These are phyloP conservation scores for Xylaria hypoxylon DNA, from an alignment of 2,329 filamentous ascomycete species.

Conservation along the genomic window DNA sequence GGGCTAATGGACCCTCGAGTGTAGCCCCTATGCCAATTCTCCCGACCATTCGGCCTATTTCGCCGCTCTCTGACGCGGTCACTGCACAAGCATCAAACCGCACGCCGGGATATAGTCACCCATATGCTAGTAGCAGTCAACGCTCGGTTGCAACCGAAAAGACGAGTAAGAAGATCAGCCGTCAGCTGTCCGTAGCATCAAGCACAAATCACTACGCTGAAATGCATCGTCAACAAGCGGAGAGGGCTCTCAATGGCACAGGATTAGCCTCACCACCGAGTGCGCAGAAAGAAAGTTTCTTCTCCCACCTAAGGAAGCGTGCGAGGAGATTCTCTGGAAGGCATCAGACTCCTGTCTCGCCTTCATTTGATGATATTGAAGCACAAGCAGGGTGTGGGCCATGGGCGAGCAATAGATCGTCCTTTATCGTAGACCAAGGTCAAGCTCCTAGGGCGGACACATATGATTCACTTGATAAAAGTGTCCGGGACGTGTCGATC, in stretches of 20 bases:
- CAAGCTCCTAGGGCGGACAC: conserved; percentile 64
- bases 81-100: conserved; percentile 86
- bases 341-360: conserved; percentile 83
- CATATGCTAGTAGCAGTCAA: conserved; percentile 57
- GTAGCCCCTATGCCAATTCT: conserved; percentile 94
- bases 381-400: conserved; percentile 92
- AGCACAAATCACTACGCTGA: conserved; percentile 94
- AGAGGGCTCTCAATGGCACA: conserved; percentile 87
- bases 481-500: conserved; percentile 66
- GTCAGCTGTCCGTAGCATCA: conserved; percentile 92
- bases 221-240: conserved; percentile 88
- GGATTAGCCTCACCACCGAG: conserved; percentile 80
- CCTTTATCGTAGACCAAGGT: conserved; percentile 77
- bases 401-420: conserved; percentile 88
- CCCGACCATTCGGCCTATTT: conserved; percentile 93
- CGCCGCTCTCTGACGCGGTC: conserved; percentile 93
- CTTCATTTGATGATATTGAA: conserved; percentile 86
- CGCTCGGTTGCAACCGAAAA: conserved; percentile 64
- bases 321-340: conserved; percentile 92
- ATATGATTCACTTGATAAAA: conserved; percentile 71
- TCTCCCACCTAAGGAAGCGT: conserved; percentile 94
- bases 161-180: conserved; percentile 88
- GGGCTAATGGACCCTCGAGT: conserved; percentile 85
- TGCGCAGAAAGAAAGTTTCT: conserved; percentile 94
- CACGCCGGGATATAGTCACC: conserved; percentile 65